Base-by-base conservation (phyloP, 768 basidiomycete genomes). In the Gloeophyllum trabeum region DNA sequence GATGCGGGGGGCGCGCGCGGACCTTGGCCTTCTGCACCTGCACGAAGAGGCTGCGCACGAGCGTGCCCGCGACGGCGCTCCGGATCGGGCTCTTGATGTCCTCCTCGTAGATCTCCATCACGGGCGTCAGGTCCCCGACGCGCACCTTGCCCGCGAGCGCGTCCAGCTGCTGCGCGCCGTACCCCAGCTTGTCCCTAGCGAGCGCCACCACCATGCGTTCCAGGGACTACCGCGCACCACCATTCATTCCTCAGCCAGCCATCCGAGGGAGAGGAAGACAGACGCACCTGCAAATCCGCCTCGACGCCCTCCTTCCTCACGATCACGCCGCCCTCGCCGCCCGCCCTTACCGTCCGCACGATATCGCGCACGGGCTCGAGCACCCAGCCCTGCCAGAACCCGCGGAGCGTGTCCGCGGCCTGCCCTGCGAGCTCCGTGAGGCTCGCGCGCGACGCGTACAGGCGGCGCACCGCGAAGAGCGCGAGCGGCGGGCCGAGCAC, bases 1-100 rank as follows among this genome's bases (percentile, higher is more conserved):
- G 38, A 19, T 40, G 39, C 12, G 10, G 24, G 3, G 23, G 16
- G 3, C 19, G 16, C 19, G 6, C n/a, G 48, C 54, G 41, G n/a
- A 83, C 91, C 69, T 97, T 98, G 44, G 91, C 84, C 58, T 97
- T 98, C 51, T 98, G 94, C 0, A 97, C 73, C 54, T 97, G 94
- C 23, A 99, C 81, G 48, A 98, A 80, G 37, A 91, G 62, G 1
- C 87, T 79, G 22, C 94, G 73, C 14, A 97, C 64, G 5, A 98
- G 66, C 12, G 80, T 83, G 3, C 94, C 94, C 4, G 71, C 64
- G 3, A 97, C 46, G 4, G 81, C 87, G 16, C 86, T 90, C 51
- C 75, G 80, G 36, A 97, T 51, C 0, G 94, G 94, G n/a, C 64
- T 74, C 56, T 81, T 81, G 62, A 98, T 88, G 52, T 97, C 91